Base-by-base conservation (phyloP, 2,329 filamentous ascomycete species). In the Myriosclerotinia curreyana region DNA sequence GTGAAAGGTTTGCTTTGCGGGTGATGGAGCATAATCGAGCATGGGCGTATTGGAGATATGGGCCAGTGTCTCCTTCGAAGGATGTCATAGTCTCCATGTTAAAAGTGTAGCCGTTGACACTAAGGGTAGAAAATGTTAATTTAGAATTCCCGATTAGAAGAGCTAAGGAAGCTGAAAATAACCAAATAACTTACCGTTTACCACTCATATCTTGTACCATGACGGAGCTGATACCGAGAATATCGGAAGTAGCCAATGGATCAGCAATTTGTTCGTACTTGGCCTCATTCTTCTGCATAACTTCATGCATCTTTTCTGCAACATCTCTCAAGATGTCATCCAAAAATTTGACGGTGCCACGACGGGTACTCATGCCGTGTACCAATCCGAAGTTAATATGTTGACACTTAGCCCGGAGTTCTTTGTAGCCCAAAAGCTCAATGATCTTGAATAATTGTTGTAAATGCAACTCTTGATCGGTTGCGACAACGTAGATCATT, bases 191-290 rank as follows among this genome's bases (percentile, higher is more conserved):
- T 69, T 77, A 89, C 88, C 91, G 86, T 85, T 97, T 98, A 76
- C 94, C 95, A 69, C 86, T 90, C 92, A 98, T 96, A 74, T 98
- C 95, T 78, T 98, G 94, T 25, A 96, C 92, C 92, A 98, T 98
- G 74, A 98, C 94, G 74, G 90, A 89, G 69, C 90, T 93, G 75
- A 98, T 97, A 68, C 94, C 95, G 3, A 98, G 84, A 14, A 85
- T 91, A 78, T 98, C 95, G 66, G 95, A 92, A 12, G 88, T 90
- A 62, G 85, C 83, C 62, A 86, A 87, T 0, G 94, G 94, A 76
- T 98, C 82, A 73, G 88, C 90, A 25, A 99, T 88, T 77, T 97
- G 92, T 64, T 86, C 79, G 77, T 98, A 99, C 81, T 99, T 99
- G 74, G 84, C 82, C 72, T 90, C 83, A 76, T 98, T 98, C 80